phyloP scores from a whole-genome alignment of 208 protist species.

The Leishmania lainsoni region DNA sequence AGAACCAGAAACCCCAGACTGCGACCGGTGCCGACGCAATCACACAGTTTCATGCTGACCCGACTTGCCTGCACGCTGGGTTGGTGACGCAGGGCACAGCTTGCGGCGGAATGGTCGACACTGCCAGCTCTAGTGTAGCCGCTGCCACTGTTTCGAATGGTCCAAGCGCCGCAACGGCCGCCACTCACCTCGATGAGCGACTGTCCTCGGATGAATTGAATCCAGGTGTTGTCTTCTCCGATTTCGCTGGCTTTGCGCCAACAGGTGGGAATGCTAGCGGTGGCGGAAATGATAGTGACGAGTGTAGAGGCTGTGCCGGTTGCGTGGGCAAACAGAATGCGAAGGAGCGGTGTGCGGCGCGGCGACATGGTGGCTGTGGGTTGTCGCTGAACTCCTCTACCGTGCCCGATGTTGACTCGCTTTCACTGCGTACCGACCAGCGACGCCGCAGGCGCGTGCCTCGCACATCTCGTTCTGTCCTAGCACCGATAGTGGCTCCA shows the following conservation, averaged over 20 bases:
- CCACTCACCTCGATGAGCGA: not conserved
- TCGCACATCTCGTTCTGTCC: not conserved
- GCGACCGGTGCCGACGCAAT: not conserved
- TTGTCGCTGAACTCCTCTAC: not conserved
- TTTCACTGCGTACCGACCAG: not conserved
- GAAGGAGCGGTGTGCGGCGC: slow-evolving; percentile 1
- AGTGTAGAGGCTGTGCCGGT: not conserved
- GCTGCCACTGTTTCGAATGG: not conserved
- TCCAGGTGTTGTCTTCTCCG: not conserved
- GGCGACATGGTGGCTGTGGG: not conserved
- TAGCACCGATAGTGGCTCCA: slow-evolving; percentile 33
- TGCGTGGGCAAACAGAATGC: not conserved
- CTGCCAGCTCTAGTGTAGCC: not conserved
- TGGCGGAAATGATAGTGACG: not conserved
- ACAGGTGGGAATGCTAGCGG: not conserved
- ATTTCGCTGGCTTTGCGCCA: slow-evolving; percentile 3
- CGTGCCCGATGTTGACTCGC: not conserved
- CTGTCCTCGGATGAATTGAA: not conserved
- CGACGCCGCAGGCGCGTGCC: not conserved
- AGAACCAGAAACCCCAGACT: slow-evolving; percentile 11
- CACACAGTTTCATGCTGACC: not conserved
- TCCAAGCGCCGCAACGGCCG: not conserved
- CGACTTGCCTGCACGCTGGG: not conserved
- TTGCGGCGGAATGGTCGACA: not conserved
- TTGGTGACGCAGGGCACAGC: not conserved